These are phyloP conservation scores for Colletotrichum eremochloae DNA, from an alignment of 2,329 filamentous ascomycete species.

Conservation along the genomic window DNA sequence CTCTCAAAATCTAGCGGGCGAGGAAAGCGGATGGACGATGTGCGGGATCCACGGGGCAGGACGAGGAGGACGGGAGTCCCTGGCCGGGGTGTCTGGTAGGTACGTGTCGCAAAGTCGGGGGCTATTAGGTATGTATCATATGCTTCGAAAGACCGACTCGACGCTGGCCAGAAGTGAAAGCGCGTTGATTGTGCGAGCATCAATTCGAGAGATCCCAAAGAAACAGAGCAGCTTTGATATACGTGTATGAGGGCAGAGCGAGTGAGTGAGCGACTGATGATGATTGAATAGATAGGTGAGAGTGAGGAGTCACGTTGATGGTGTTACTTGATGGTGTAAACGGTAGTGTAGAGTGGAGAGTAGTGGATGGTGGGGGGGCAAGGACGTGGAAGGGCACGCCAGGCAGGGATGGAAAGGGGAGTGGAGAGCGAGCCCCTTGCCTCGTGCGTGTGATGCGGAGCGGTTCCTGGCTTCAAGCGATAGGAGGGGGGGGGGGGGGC, in stretches of 20 bases:
- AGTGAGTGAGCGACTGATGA: not conserved
- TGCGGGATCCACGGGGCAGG: not conserved
- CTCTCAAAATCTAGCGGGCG: constrained; percentile 9
- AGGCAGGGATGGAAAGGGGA: constrained; percentile 6
- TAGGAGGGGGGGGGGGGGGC: not conserved
- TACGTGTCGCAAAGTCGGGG: too few relatives aligned
- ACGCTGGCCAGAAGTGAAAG: not conserved
- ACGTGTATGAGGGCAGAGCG: not conserved
- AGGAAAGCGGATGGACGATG: constrained; percentile 2
- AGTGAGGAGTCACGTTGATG: not conserved
- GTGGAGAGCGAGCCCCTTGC: constrained; percentile 40
- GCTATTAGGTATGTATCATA: too few relatives aligned
- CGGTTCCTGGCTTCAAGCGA: constrained; percentile 38
- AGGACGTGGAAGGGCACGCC: constrained; percentile 1
- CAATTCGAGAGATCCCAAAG: not conserved
- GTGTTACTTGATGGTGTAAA: not conserved
- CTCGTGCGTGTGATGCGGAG: constrained; percentile 39
- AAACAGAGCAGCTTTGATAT: too few relatives aligned
- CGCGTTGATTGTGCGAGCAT: not conserved
- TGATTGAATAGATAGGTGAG: not conserved
- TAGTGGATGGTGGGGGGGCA: not conserved
- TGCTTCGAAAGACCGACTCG: not conserved
- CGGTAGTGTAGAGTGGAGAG: not conserved
- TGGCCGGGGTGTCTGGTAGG: not conserved
- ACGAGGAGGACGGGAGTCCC: constrained; percentile 3